These are phyloP conservation scores for Erythrophleum ivorense DNA, from an alignment of 331 rosid species.

Conservation along the genomic window DNA sequence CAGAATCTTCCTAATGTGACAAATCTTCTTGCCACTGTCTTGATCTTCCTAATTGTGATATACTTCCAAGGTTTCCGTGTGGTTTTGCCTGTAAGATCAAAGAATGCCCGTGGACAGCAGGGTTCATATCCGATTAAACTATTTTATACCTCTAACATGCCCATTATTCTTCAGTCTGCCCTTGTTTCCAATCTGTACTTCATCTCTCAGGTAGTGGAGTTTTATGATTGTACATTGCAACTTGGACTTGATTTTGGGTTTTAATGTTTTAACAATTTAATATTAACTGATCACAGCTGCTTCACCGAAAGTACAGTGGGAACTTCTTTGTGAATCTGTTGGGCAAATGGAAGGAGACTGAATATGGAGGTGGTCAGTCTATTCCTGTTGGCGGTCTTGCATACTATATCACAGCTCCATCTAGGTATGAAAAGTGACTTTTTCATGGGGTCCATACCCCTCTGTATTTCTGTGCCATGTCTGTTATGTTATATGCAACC, in stretches of 20 bases:
- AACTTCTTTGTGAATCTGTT: constrained; percentile 87
- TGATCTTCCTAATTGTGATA: constrained; percentile 84
- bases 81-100: constrained; percentile 95
- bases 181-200: constrained; percentile 91
- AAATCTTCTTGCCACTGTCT: constrained; percentile 89
- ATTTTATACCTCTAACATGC: constrained; percentile 98
- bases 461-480: background rate
- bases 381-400: constrained; percentile 95
- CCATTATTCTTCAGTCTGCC: constrained; percentile 96
- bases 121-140: constrained; percentile 97
- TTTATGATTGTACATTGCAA: constrained; percentile 26
- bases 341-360: constrained; percentile 98
- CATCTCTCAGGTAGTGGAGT: constrained; percentile 83
- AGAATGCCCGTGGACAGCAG: constrained; percentile 98
- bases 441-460: background rate
- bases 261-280: constrained; percentile 23
- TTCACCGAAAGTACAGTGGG: constrained; percentile 89
- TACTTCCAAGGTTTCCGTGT: constrained; percentile 99
- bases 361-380: constrained; percentile 87
- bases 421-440: constrained; percentile 59
- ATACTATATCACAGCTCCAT: constrained; percentile 92
- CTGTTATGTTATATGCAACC: constrained; percentile 14
- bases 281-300: constrained; percentile 57
- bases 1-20: constrained; percentile 98
- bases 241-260: constrained; percentile 19